Percentiles rank a stretch among this genome's conserved stretches.
phyloP scores from a whole-genome alignment of 2,329 filamentous ascomycete species.

The Herpotrichia juniperi region DNA sequence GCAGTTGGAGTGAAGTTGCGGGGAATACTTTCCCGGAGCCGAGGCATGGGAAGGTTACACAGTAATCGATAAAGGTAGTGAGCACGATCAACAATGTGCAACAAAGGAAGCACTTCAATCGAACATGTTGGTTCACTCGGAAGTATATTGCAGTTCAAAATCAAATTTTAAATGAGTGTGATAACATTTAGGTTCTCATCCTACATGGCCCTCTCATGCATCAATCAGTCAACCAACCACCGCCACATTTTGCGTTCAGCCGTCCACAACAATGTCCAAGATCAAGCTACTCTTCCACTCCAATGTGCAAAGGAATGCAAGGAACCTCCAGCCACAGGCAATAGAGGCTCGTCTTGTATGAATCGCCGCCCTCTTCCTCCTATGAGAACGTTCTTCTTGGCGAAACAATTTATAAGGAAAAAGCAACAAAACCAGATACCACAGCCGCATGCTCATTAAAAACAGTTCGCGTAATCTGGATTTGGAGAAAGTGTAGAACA shows the following conservation, averaged over 20 bases:
- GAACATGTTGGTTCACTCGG: too few relatives aligned
- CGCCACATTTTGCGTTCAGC: conserved; percentile 2
- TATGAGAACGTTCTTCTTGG: background rate
- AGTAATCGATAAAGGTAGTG: too few relatives aligned
- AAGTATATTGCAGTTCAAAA: too few relatives aligned
- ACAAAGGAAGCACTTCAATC: too few relatives aligned
- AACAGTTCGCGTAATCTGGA: conserved; percentile 37
- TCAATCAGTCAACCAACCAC: conserved; percentile 9
- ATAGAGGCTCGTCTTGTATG: conserved; percentile 31
- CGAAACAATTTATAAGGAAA: conserved; percentile 1
- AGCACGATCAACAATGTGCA: too few relatives aligned
- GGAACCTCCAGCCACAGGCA: conserved; percentile 43
- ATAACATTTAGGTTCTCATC: conserved; percentile 45
- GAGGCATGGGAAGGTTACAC: background rate
- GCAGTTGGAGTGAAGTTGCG: background rate
- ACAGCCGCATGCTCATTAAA: conserved; percentile 41
- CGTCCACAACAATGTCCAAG: background rate
- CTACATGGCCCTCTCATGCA: conserved; percentile 30
- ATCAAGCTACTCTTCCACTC: conserved; percentile 5
- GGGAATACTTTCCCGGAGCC: conserved; percentile 2
- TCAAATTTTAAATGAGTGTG: conserved; percentile 42
- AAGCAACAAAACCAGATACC: conserved; percentile 26
- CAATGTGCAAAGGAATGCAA: conserved; percentile 41
- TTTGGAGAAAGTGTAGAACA: conserved; percentile 17
- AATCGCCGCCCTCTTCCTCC: background rate